Percentiles rank a stretch among this genome's conserved stretches.
Conservation (phyloP, 495 filamentous ascomycete species). For the Daldinia loculata region DNA sequence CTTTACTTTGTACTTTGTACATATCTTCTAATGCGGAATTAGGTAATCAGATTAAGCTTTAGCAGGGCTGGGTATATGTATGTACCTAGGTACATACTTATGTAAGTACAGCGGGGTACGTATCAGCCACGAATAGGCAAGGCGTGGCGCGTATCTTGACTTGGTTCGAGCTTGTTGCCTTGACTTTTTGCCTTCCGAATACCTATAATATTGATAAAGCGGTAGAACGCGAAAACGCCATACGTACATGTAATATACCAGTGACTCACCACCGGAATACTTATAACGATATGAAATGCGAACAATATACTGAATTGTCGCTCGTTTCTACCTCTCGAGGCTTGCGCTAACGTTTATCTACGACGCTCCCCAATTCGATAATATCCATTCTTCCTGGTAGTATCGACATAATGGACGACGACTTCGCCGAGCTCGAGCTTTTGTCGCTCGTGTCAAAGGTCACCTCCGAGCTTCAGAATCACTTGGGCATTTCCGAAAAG, state of each 20-base stretch:
- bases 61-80: neutral
- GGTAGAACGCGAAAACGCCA: neutral
- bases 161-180: neutral
- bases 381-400: neutral
- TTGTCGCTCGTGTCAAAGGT: constrained; percentile 95
- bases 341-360: constrained; percentile 12
- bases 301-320: constrained; percentile 9
- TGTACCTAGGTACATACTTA: neutral
- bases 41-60: constrained; percentile 4
- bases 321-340: constrained; percentile 23
- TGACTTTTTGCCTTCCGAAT: neutral
- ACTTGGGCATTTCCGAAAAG: constrained; percentile 92
- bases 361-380: neutral
- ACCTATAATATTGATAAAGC: neutral
- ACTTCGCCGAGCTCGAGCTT: constrained; percentile 87
- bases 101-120: neutral
- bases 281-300: constrained; percentile 28
- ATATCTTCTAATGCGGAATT: neutral
- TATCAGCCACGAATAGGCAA: neutral
- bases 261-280: neutral
- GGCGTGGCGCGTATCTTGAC: neutral
- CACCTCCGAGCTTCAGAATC: constrained; percentile 91
- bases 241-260: neutral
- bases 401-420: constrained; percentile 73
- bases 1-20: no score